A percentile compares a stretch with the other conserved stretches of the same genome.
Conservation (phyloP, 2,329 filamentous ascomycete genomes). For the Fusarium sterilihyphosum region DNA sequence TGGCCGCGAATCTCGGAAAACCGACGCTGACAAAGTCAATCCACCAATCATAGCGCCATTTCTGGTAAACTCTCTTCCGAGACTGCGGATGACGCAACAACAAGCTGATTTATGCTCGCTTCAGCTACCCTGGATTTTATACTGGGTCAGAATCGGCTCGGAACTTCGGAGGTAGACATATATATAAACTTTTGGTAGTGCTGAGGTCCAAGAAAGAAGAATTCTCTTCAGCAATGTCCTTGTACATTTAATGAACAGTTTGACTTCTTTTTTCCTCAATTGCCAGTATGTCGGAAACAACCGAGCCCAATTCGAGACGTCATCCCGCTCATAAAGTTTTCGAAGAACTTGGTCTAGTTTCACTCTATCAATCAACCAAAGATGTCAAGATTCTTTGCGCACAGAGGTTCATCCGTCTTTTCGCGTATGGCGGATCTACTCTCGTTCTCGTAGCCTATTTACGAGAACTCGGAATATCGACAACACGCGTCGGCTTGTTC, state of each 20-base stretch:
- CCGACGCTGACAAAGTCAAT: background rate
- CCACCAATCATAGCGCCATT: background rate
- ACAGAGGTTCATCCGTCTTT: constrained; percentile 69
- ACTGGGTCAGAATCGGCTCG: background rate
- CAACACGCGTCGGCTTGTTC: constrained; percentile 67
- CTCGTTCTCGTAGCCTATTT: constrained; percentile 68
- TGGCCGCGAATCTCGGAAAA: background rate
- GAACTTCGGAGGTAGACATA: constrained; percentile 12
- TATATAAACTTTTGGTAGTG: background rate
- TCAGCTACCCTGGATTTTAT: background rate
- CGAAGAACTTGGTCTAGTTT: constrained; percentile 42
- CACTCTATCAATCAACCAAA: constrained; percentile 33
- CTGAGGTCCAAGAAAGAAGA: background rate
- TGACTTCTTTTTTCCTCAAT: too few relatives aligned
- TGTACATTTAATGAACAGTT: rapidly evolving
- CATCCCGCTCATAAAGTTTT: background rate
- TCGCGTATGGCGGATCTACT: constrained; percentile 69
- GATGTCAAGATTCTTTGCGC: constrained; percentile 63
- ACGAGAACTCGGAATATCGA: constrained; percentile 58
- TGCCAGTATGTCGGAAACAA: background rate
- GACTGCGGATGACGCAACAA: background rate
- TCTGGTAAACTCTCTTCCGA: constrained; percentile 16
- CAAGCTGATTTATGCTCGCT: background rate
- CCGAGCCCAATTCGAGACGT: background rate
- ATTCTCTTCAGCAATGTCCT: too few relatives aligned